Evolutionary conservation across 306 rosid species (phyloP), one percentile per base, ranked within the genome.

Genomic region (Acacia confusa): DNA sequence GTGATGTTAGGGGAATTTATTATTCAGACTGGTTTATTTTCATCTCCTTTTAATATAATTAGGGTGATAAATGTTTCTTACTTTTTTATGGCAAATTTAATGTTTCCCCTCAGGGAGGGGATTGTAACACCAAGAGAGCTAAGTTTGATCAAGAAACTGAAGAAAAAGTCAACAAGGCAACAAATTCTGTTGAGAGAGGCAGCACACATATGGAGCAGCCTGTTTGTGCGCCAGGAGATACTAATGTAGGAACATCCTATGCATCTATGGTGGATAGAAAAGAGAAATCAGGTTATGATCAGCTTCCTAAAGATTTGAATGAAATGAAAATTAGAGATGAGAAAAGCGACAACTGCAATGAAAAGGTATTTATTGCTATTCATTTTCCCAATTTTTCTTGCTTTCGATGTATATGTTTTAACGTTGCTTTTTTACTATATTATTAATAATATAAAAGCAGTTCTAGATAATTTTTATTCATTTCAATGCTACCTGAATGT

Each of bases 251-350:
- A 86, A 83, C 86, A 24, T 89, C 95, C 38, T 60, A 75, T 76
- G 81, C 78, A 28, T 45, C 94, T 61, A 43, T 77, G 4, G 84
- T 81, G 61, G 85, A 87, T 65, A 85, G 82, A 78, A 74, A 76
- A 34, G 94, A 87, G 79, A 90, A 85, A 79, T 60, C 91, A 27
- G 79, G 92, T 84, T 72, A 41, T 65, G 91, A 92, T 77, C 90
- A 91, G 52, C 97, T 91, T 70, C 97, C 95, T 8, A 90, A 84
- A 63, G 97, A 91, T 82, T 76, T 91, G 86, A 84, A 82, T 70
- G 90, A 88, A 63, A 91, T 91, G 97, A 91, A 81, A 89, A 94
- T 94, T 65, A 86, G 81, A 85, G 95, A 94, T 44, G 95, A 92
- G 79, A 94, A 85, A 71, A 70, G 75, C 69, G 87, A 80, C 71